phyloP scores from a whole-genome alignment of 139 green algal genomes.

The Monoraphidium neglectum region DNA sequence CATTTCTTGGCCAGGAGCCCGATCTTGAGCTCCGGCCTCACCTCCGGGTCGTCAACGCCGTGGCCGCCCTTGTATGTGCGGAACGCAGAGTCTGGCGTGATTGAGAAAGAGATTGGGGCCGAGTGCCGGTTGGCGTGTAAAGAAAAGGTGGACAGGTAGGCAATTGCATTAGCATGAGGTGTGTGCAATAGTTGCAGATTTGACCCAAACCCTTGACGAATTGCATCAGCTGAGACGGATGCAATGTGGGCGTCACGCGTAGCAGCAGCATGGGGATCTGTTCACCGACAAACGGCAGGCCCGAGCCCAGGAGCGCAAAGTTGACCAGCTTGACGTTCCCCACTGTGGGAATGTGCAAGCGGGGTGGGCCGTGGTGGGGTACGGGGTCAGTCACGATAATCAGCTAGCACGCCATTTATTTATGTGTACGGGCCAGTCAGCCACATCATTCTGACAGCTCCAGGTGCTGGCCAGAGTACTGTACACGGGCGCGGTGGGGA shows the following conservation, averaged over 20 bases:
- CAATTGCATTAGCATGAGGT: not conserved
- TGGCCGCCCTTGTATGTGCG: conserved; percentile 27
- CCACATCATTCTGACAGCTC: too few species aligned
- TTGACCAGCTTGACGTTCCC: conserved; percentile 33
- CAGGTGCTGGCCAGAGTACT: too few species aligned
- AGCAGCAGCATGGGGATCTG: too few species aligned
- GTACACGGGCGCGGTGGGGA: too few species aligned
- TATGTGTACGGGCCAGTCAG: too few species aligned
- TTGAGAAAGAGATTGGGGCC: not conserved
- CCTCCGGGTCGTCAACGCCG: not conserved
- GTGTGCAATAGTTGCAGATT: not conserved
- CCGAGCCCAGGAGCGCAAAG: conserved; percentile 19
- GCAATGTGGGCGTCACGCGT: too few species aligned
- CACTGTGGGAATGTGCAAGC: conserved; percentile 13
- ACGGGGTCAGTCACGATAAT: too few species aligned
- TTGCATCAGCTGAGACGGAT: not conserved
- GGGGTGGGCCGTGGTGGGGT: too few species aligned
- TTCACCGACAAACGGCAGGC: conserved; percentile 25
- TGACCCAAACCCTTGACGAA: not conserved
- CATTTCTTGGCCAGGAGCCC: conserved; percentile 46
- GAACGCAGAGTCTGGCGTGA: conserved; percentile 15
- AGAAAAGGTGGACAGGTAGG: not conserved
- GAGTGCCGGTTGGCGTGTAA: not conserved
- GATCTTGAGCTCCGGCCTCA: conserved; percentile 34
- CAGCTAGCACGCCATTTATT: too few species aligned